Conservation (phyloP, 225 moss, liverwort and hornwort species). For the Asterella californica region DNA sequence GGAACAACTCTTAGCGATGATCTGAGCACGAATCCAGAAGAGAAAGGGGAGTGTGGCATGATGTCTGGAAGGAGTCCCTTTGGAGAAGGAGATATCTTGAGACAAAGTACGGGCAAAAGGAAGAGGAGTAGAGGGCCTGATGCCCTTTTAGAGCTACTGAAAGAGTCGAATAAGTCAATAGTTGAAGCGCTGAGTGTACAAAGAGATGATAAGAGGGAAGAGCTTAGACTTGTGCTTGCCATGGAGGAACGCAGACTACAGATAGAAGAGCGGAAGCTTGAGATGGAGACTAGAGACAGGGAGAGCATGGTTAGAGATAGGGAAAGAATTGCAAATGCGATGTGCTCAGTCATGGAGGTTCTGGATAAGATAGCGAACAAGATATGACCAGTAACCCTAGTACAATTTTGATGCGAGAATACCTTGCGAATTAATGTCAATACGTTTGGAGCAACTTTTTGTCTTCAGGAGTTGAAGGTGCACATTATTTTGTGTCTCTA, state of each 20-base stretch:
- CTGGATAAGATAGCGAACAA: slow-evolving; percentile 26
- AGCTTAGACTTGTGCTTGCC: slow-evolving; percentile 25
- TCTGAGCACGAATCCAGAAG: slow-evolving; percentile 15
- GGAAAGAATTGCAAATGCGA: slow-evolving; percentile 16
- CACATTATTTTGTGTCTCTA: neutral
- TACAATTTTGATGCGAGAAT: slow-evolving; percentile 6
- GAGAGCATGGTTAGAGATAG: slow-evolving; percentile 17
- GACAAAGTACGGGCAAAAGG: slow-evolving; percentile 15
- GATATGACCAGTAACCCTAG: neutral
- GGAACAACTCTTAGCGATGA: slow-evolving; percentile 20
- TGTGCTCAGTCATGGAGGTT: slow-evolving; percentile 27
- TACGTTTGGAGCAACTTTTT: neutral
- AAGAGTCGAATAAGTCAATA: slow-evolving; percentile 24
- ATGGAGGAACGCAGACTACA: slow-evolving; percentile 25
- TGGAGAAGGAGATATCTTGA: slow-evolving; percentile 22
- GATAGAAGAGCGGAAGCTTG: slow-evolving; percentile 18
- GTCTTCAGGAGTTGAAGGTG: neutral
- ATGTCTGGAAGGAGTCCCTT: slow-evolving; percentile 25
- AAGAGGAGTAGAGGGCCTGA: slow-evolving; percentile 27
- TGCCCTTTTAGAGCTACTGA: slow-evolving; percentile 21
- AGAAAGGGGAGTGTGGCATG: neutral
- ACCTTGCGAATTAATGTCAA: slow-evolving; percentile 2
- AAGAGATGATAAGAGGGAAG: slow-evolving; percentile 26
- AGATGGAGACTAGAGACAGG: slow-evolving; percentile 24
- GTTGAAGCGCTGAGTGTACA: slow-evolving; percentile 24